These are phyloP conservation scores for Diatrype stigma DNA, from an alignment of 2,329 filamentous ascomycete species.

Conservation along the genomic window DNA sequence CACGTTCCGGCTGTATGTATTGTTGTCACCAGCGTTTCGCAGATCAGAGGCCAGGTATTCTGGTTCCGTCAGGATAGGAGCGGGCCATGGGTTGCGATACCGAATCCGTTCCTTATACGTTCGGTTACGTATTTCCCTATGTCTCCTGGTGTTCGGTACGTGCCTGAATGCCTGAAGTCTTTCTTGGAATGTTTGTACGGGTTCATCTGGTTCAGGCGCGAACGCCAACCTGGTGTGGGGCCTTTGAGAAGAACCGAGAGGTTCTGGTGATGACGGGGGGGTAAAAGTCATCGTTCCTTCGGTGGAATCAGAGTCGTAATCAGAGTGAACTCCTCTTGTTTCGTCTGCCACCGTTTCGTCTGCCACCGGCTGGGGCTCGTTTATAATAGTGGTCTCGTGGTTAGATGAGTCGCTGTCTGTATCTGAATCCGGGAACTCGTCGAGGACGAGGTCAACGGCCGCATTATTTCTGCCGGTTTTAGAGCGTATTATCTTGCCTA, in stretches of 20 bases:
- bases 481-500: constrained; percentile 12
- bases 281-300: no score
- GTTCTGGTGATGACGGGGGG: no score
- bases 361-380: no score
- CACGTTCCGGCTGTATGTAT: no score
- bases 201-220: no score
- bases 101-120: neutral
- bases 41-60: neutral
- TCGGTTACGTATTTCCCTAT: neutral
- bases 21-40: neutral
- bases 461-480: neutral
- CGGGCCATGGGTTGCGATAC: neutral
- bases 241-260: no score
- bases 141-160: neutral
- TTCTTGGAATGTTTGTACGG: neutral
- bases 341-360: no score
- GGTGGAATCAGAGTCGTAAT: no score
- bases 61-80: neutral
- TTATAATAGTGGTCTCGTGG: neutral
- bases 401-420: neutral
- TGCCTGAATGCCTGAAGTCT: neutral
- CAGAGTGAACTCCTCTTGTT: no score
- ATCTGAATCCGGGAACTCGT: neutral
- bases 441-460: neutral
- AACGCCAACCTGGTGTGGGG: no score